Evolutionary conservation across 257 asterid genomes (phyloP).

Genomic region (Datura wrightii): DNA sequence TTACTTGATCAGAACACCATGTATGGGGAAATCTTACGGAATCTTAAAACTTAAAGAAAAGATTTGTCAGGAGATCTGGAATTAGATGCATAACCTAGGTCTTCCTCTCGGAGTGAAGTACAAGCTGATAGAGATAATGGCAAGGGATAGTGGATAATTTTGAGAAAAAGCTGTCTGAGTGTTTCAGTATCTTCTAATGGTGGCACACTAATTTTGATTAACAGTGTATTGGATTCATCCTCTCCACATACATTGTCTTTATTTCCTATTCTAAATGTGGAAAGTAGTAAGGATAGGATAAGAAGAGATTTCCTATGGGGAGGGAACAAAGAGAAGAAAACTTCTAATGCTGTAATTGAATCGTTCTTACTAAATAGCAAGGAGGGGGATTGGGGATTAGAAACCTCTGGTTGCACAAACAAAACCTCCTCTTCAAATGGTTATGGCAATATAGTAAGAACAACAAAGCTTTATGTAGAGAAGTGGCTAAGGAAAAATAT

Average conservation of each 20-base stretch:
- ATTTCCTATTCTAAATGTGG: background rate
- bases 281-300: background rate
- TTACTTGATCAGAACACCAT: background rate
- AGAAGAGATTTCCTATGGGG: background rate
- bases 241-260: background rate
- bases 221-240: background rate
- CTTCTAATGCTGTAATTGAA: background rate
- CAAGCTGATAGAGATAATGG: background rate
- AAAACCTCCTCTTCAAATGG: background rate
- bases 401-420: background rate
- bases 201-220: background rate
- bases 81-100: conserved; percentile 10
- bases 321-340: background rate
- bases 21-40: background rate
- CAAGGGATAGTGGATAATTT: background rate
- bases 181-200: background rate
- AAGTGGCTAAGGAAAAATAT: background rate
- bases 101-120: background rate
- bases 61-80: background rate
- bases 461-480: background rate
- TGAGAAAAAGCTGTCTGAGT: background rate
- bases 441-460: background rate
- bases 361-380: background rate
- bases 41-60: background rate
- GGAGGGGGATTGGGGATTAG: background rate